phyloP scores from a whole-genome alignment of 2,329 filamentous ascomycete species.

The Tympanopsis confertula region DNA sequence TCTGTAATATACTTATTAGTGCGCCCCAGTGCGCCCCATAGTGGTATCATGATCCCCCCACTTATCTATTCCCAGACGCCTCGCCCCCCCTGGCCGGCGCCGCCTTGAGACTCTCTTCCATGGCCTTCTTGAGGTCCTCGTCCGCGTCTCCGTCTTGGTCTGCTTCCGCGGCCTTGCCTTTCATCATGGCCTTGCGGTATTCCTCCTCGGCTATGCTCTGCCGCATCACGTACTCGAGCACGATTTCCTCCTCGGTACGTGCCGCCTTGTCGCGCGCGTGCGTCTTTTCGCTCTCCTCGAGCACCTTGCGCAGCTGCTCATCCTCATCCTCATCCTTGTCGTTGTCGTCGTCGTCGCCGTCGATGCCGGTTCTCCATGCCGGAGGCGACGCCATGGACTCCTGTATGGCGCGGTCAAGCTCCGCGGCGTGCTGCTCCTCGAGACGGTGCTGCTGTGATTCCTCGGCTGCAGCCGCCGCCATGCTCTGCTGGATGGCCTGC shows the following conservation, averaged over 20 bases:
- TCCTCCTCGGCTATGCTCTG: slow-evolving; percentile 63
- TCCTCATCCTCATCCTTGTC: slow-evolving; percentile 24
- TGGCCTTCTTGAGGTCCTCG: slow-evolving; percentile 40
- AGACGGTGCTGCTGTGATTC: slow-evolving; percentile 9
- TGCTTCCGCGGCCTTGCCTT: slow-evolving; percentile 19
- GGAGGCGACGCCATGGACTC: slow-evolving; percentile 20
- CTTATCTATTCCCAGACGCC: too few relatives aligned
- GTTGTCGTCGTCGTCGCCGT: slow-evolving; percentile 10
- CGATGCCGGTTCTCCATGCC: slow-evolving; percentile 1
- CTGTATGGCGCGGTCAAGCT: slow-evolving; percentile 25
- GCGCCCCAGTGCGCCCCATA: too few relatives aligned
- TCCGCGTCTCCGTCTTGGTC: slow-evolving; percentile 28
- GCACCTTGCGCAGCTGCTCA: slow-evolving; percentile 30
- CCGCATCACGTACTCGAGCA: slow-evolving; percentile 67
- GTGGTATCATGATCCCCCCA: too few relatives aligned
- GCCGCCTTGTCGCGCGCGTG: slow-evolving; percentile 28
- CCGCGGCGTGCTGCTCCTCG: slow-evolving; percentile 13
- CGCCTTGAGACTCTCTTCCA: slow-evolving; percentile 41
- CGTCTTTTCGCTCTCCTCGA: slow-evolving; percentile 32
- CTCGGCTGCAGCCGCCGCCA: slow-evolving; percentile 14
- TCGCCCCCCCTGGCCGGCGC: slow-evolving; percentile 14
- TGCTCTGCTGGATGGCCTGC: slow-evolving; percentile 40
- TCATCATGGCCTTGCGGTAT: slow-evolving; percentile 20
- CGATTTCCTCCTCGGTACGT: slow-evolving; percentile 57
- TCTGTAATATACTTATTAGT: too few relatives aligned